A percentile compares a stretch with the other conserved stretches of the same genome.
phyloP scores from a whole-genome alignment of 2,329 filamentous ascomycete species.

The Cladosporium sp. region DNA sequence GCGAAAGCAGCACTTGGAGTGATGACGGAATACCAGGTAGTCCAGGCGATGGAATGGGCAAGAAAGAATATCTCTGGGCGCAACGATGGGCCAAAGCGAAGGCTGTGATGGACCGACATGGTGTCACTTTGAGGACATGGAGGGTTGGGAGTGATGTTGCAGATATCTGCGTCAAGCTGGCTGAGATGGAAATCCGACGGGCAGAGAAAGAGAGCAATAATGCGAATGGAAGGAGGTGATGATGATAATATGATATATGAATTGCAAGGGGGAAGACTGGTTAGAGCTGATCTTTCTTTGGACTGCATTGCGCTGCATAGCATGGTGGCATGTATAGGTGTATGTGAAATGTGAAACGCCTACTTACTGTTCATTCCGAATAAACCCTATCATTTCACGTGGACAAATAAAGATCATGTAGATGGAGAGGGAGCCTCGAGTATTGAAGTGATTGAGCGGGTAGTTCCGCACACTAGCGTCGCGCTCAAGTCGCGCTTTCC shows the following conservation, averaged over 20 bases:
- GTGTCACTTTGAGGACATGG: slow-evolving; percentile 69
- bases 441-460: neutral
- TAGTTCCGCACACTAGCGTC: neutral
- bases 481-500: neutral
- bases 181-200: slow-evolving; percentile 51
- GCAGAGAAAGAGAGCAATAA: slow-evolving; percentile 22
- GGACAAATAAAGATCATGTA: too few relatives aligned
- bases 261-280: too few relatives aligned
- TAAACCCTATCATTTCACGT: too few relatives aligned
- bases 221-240: neutral
- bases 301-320: too few relatives aligned
- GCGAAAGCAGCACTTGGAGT: slow-evolving; percentile 26
- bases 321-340: too few relatives aligned
- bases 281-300: too few relatives aligned
- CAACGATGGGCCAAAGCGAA: slow-evolving; percentile 63
- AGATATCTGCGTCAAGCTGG: slow-evolving; percentile 60
- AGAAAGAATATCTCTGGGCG: slow-evolving; percentile 69
- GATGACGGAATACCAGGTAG: slow-evolving; percentile 26
- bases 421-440: too few relatives aligned
- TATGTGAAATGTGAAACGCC: too few relatives aligned
- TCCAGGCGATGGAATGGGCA: slow-evolving; percentile 46
- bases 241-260: neutral
- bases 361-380: too few relatives aligned
- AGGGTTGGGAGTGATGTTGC: slow-evolving; percentile 65
- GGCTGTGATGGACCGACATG: slow-evolving; percentile 56